A percentile compares a stretch with the other conserved stretches of the same genome.
Conservation (phyloP, 2,329 filamentous ascomycete species). For the Cytospora chrysosperma region DNA sequence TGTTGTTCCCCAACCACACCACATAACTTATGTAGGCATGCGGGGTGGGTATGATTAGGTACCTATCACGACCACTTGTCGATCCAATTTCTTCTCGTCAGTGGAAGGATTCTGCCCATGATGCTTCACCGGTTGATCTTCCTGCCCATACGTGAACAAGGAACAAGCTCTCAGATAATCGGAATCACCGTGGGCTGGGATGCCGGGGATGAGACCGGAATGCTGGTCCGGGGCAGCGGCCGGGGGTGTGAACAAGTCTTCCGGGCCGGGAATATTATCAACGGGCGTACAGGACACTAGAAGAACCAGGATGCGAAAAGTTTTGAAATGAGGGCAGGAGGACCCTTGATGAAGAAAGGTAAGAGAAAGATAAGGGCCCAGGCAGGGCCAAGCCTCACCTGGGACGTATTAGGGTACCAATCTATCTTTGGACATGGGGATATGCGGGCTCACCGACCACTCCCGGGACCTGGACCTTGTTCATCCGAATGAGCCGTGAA, state of each 20-base stretch:
- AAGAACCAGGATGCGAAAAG: constrained; percentile 5
- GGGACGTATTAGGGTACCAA: background rate
- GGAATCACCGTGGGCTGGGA: constrained; percentile 4
- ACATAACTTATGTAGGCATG: no score
- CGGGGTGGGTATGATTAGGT: background rate
- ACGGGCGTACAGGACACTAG: background rate
- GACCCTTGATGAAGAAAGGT: background rate
- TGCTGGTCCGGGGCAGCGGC: background rate
- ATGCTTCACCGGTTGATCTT: background rate
- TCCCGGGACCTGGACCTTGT: background rate
- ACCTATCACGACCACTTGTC: background rate
- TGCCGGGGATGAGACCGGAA: constrained; percentile 3
- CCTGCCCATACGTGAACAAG: background rate
- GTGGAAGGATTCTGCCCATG: background rate
- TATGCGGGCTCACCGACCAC: constrained; percentile 3
- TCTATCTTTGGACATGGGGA: background rate
- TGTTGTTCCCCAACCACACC: background rate
- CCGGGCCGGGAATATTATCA: constrained; percentile 2
- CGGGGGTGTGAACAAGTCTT: background rate
- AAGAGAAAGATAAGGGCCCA: constrained; percentile 7
- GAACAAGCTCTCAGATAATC: constrained; percentile 5
- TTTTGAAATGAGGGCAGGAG: constrained; percentile 14
- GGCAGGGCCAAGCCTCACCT: constrained; percentile 9
- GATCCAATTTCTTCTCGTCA: background rate
- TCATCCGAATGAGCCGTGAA: background rate